Percentiles rank a stretch among this genome's conserved stretches.
phyloP scores from a whole-genome alignment of 2,329 filamentous ascomycete genomes.

The Thielaviopsis musarum region DNA sequence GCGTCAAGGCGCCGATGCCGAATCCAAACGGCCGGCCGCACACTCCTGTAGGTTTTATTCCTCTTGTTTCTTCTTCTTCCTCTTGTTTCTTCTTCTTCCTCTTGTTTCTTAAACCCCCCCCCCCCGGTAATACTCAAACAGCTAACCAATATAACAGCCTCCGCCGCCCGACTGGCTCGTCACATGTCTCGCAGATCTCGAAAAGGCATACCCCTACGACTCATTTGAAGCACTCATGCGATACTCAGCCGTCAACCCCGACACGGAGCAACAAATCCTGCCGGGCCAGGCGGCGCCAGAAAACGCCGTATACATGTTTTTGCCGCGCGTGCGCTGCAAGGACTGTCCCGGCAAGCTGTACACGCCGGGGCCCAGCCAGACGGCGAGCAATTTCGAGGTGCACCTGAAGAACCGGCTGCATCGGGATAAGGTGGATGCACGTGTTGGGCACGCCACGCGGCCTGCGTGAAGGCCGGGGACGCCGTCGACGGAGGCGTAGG shows the following conservation, averaged over 20 bases:
- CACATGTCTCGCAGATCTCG: constrained; percentile 52
- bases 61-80: not conserved
- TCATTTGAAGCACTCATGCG: constrained; percentile 85
- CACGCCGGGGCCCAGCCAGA: constrained; percentile 70
- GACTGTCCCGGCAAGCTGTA: constrained; percentile 93
- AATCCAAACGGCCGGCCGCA: constrained; percentile 37
- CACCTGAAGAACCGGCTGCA: constrained; percentile 79
- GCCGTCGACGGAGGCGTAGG: not conserved
- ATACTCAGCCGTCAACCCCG: constrained; percentile 61
- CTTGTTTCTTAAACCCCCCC: not conserved
- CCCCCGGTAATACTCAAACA: not conserved
- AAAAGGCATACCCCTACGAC: constrained; percentile 59
- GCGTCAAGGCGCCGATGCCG: constrained; percentile 49
- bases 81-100: not conserved
- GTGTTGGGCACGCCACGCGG: constrained; percentile 17
- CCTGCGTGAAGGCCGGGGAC: not conserved
- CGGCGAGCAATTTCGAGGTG: constrained; percentile 80
- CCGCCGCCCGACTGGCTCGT: constrained; percentile 76
- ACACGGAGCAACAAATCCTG: constrained; percentile 48
- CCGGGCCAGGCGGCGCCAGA: constrained; percentile 35
- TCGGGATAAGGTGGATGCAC: constrained; percentile 43
- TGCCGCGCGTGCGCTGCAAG: constrained; percentile 77
- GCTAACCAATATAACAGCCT: constrained; percentile 36
- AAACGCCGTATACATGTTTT: constrained; percentile 61
- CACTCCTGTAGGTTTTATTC: constrained; percentile 38